A percentile compares a stretch with the other conserved stretches of the same genome.
These are phyloP conservation scores for Podila horticola DNA, from an alignment of 192 early-diverging fungal genomes.

Conservation along the genomic window DNA sequence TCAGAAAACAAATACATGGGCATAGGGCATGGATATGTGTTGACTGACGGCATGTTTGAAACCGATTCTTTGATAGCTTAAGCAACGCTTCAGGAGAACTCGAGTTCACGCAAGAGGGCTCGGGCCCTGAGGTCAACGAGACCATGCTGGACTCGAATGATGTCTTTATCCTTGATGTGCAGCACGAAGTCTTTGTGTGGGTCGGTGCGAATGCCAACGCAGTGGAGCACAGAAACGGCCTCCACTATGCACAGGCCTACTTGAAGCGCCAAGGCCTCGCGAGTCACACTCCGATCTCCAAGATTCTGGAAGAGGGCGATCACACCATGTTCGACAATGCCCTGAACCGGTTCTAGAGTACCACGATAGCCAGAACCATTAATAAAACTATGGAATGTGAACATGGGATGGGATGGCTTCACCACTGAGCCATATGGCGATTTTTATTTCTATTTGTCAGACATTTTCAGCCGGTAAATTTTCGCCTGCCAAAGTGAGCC, in stretches of 20 bases:
- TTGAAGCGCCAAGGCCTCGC: constrained; percentile 63
- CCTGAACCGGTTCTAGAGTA: constrained; percentile 38
- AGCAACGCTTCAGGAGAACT: constrained; percentile 52
- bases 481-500: neutral
- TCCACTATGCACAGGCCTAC: constrained; percentile 75
- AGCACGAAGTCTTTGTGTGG: constrained; percentile 69
- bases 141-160: constrained; percentile 66
- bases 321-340: constrained; percentile 62
- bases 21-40: no score
- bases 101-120: constrained; percentile 66
- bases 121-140: constrained; percentile 52
- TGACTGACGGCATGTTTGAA: no score
- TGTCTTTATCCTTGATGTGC: constrained; percentile 76
- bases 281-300: constrained; percentile 64
- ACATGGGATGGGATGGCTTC: no score
- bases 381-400: no score
- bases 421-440: neutral
- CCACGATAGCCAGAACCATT: neutral
- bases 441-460: neutral
- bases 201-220: constrained; percentile 61
- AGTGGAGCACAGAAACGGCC: constrained; percentile 61
- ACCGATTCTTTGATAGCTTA: constrained; percentile 7
- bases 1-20: no score
- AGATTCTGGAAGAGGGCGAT: constrained; percentile 77
- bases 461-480: neutral